Base-by-base conservation (phyloP, 306 rosid genomes). In the Castanea crenata region DNA sequence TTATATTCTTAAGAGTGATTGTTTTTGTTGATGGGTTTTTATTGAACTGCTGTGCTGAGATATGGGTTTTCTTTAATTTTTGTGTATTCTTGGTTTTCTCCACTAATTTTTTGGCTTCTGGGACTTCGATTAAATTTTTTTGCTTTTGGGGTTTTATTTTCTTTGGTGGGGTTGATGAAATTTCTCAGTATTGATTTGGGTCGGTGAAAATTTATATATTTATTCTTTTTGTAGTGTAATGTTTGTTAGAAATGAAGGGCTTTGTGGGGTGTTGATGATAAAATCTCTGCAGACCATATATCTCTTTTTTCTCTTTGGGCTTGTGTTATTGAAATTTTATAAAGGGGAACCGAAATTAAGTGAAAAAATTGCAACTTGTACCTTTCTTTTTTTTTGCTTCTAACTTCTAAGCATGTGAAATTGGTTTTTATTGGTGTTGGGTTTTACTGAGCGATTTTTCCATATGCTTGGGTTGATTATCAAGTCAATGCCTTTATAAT, bases 401-500 rank as follows among this genome's bases (percentile, higher is more conserved):
- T 38, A 38, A 51, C 77, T 86, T 78, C 55, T 18, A 64, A 58
- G 83, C 54, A 46, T n/a, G 44, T n/a, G 14, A 52, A 61, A 21
- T n/a, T 21, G 57, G 32, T 76, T 72, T 72, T 18, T 5, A 11
- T 52, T 59, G 77, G 38, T 68, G 21, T 34, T 67, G 27, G 35
- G 10, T 79, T 65, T 44, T 1, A 13, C 46, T 29, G 69, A 69
- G 34, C 13, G 35, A 19, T 32, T 32, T 67, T 64, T 6, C 44
- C 67, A 4, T 20, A 3, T 35, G 57, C 56, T 71, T 80, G 19
- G 34, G 29, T 78, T 83, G 76, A 80, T 78, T 74, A 64, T 57
- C 23, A 90, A 54, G 74, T 69, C 76, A 63, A 15, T 73, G 71
- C 76, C 78, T 38, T 77, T 62, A 5, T 71, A 71, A 18, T 80